These are phyloP conservation scores for Entrophospora sp. DNA, from an alignment of 192 early-diverging fungal genomes.

Conservation along the genomic window DNA sequence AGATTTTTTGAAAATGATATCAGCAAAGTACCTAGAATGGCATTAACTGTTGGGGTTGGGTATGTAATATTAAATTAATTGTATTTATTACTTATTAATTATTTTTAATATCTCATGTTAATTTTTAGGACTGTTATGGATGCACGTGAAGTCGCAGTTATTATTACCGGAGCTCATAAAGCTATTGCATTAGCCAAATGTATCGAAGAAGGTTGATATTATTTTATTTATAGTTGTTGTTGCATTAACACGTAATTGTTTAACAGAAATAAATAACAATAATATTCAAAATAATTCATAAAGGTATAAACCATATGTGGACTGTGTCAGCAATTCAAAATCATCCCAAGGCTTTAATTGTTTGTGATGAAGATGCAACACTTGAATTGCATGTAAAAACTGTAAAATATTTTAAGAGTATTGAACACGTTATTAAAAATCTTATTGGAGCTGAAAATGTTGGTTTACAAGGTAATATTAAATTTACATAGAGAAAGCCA, in stretches of 20 bases:
- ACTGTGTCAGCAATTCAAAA: slow-evolving; percentile 79
- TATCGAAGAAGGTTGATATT: slow-evolving; percentile 48
- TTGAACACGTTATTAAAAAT: slow-evolving; percentile 72
- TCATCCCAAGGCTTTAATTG: slow-evolving; percentile 70
- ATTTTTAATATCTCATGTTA: too few species aligned
- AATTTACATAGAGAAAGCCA: not conserved
- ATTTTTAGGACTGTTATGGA: slow-evolving; percentile 79
- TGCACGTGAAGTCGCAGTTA: slow-evolving; percentile 71
- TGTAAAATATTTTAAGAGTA: slow-evolving; percentile 81
- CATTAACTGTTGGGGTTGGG: slow-evolving; percentile 80
- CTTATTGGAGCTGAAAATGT: slow-evolving; percentile 66
- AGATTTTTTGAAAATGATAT: slow-evolving; percentile 81
- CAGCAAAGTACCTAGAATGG: slow-evolving; percentile 75
- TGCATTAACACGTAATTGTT: too few species aligned
- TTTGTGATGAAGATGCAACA: slow-evolving; percentile 83
- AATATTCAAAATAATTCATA: not conserved
- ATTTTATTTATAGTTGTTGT: slow-evolving; percentile 25
- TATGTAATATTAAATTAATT: slow-evolving; percentile 33
- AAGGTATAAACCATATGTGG: slow-evolving; percentile 86
- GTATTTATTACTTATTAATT: too few species aligned
- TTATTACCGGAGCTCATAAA: slow-evolving; percentile 84
- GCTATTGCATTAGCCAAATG: slow-evolving; percentile 76
- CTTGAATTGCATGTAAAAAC: slow-evolving; percentile 86
- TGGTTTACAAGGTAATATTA: slow-evolving; percentile 51
- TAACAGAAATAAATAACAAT: too few species aligned